phyloP scores from a whole-genome alignment of 1,284 basidiomycete genomes.

The Pisolithus thermaeus region DNA sequence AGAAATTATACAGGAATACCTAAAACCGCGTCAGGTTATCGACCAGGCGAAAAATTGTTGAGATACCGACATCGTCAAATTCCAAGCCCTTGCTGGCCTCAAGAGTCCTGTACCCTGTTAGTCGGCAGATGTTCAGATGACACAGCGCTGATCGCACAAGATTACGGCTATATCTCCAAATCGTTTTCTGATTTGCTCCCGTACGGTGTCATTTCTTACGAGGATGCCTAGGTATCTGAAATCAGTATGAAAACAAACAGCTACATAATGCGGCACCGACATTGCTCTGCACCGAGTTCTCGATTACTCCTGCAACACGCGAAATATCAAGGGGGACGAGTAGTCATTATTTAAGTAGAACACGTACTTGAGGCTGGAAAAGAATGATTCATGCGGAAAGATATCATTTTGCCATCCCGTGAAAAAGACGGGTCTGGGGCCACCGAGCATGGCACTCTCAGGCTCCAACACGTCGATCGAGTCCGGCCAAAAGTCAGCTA shows the following conservation, averaged over 20 bases:
- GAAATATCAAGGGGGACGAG: no score
- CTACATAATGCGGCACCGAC: no score
- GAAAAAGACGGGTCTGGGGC: constrained; percentile 56
- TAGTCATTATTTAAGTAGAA: background rate
- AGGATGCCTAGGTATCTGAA: constrained; percentile 50
- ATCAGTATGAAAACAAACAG: no score
- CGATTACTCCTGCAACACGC: constrained; percentile 35
- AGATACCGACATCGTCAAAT: constrained; percentile 54
- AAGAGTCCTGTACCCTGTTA: constrained; percentile 43
- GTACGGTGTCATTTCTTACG: constrained; percentile 55
- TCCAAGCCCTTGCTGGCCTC: constrained; percentile 73
- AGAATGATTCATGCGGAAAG: constrained; percentile 50
- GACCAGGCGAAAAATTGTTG: background rate
- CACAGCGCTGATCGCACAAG: no score
- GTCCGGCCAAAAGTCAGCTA: constrained; percentile 58
- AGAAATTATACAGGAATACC: constrained; percentile 70
- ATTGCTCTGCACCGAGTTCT: constrained; percentile 30
- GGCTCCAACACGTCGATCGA: constrained; percentile 57
- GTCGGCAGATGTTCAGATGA: no score
- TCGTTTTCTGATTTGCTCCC: constrained; percentile 41
- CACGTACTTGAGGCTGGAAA: constrained; percentile 44
- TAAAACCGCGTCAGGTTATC: constrained; percentile 19
- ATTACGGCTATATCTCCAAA: constrained; percentile 61
- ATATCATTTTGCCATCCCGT: constrained; percentile 46
- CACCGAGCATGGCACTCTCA: constrained; percentile 55